Conservation (phyloP, 1,139 yeast species). For the Sugiyamaella novakii region DNA sequence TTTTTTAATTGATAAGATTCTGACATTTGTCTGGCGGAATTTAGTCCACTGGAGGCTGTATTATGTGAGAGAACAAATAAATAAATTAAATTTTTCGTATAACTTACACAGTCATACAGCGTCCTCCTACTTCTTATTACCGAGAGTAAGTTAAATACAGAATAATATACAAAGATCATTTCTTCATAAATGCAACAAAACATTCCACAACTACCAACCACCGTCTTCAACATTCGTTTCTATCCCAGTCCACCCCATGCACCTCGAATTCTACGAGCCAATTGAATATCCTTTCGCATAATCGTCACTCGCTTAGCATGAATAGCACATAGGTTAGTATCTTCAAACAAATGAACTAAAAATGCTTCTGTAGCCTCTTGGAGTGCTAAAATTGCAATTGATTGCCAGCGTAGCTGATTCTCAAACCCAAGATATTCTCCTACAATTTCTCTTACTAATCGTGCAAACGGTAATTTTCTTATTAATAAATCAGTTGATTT, state of each 20-base stretch:
- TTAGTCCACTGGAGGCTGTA: too few relatives aligned
- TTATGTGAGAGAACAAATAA: too few relatives aligned
- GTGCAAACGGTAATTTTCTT: conserved; percentile 87
- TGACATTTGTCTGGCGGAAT: too few relatives aligned
- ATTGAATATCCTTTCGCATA: conserved; percentile 89
- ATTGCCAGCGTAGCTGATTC: conserved; percentile 78
- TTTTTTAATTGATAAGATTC: too few relatives aligned
- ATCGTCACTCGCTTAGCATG: conserved; percentile 95
- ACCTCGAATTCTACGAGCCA: conserved; percentile 89
- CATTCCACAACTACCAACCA: too few relatives aligned
- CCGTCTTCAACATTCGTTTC: neutral
- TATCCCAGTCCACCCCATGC: conserved; percentile 19
- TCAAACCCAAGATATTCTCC: conserved; percentile 56
- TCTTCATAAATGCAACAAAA: too few relatives aligned
- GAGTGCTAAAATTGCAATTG: conserved; percentile 80
- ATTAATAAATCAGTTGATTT: conserved; percentile 74
- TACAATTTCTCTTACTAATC: conserved; percentile 80
- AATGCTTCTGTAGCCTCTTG: conserved; percentile 95
- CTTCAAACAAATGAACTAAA: conserved; percentile 81
- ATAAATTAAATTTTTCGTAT: too few relatives aligned
- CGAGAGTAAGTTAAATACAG: too few relatives aligned
- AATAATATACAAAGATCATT: too few relatives aligned
- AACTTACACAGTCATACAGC: too few relatives aligned
- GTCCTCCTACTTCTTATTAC: too few relatives aligned
- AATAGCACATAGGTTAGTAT: conserved; percentile 84